These are phyloP conservation scores for Rhizoclosmatium sp. DNA, from an alignment of 192 early-diverging fungal species.

Conservation along the genomic window DNA sequence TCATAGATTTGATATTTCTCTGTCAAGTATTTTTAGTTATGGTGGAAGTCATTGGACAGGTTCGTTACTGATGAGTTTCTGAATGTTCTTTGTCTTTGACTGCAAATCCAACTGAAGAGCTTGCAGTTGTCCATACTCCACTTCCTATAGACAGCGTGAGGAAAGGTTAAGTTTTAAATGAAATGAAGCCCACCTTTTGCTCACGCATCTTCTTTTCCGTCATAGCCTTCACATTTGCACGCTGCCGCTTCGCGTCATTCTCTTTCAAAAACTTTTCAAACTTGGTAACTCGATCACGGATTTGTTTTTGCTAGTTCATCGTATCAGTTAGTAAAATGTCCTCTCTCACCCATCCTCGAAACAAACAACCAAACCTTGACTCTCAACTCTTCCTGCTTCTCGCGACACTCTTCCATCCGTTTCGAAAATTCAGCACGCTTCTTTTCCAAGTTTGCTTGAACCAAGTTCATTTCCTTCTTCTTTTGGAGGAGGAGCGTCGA, in stretches of 20 bases:
- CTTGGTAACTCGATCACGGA: constrained; percentile 66
- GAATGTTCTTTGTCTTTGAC: constrained; percentile 51
- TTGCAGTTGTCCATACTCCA: constrained; percentile 52
- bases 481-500: constrained; percentile 68
- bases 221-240: constrained; percentile 64
- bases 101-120: constrained; percentile 52
- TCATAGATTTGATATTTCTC: constrained; percentile 66
- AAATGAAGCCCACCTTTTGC: constrained; percentile 50
- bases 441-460: constrained; percentile 62
- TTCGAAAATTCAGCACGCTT: constrained; percentile 64
- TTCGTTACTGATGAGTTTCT: constrained; percentile 57
- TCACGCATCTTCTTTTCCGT: constrained; percentile 64
- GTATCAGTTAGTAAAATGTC: neutral
- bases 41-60: neutral
- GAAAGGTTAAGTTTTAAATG: neutral
- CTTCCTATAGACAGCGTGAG: too few relatives aligned
- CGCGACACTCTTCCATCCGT: constrained; percentile 69
- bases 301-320: constrained; percentile 64
- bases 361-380: constrained; percentile 51
- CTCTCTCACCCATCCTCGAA: neutral
- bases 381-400: constrained; percentile 67
- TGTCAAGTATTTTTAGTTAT: constrained; percentile 8
- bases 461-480: constrained; percentile 66
- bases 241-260: constrained; percentile 69
- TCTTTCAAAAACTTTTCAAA: constrained; percentile 74